phyloP scores from a whole-genome alignment of 2,329 filamentous ascomycete genomes.

The Colletotrichum liaoningense region DNA sequence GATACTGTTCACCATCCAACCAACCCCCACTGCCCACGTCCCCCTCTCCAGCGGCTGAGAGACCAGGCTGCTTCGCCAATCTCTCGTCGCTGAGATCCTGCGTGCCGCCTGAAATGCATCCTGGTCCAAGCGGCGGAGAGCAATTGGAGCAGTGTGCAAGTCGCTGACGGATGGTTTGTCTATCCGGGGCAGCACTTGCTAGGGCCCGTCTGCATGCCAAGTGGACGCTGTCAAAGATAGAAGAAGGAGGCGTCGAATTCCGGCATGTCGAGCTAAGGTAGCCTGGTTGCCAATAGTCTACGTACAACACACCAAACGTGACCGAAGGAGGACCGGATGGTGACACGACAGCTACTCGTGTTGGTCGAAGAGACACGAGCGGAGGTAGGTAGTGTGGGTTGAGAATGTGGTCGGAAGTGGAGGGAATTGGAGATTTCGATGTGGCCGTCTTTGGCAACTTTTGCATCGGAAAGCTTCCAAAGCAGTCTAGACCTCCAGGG shows the following conservation, averaged over 20 bases:
- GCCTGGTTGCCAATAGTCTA: background rate
- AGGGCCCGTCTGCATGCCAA: conserved; percentile 31
- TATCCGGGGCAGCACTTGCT: conserved; percentile 24
- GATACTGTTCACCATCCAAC: conserved; percentile 1
- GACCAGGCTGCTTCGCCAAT: conserved; percentile 29
- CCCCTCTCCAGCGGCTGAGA: conserved; percentile 5
- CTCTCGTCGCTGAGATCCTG: conserved; percentile 31
- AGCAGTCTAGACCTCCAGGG: background rate
- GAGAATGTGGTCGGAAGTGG: background rate
- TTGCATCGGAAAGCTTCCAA: background rate
- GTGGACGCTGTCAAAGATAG: conserved; percentile 12
- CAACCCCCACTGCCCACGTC: background rate
- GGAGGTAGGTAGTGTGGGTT: background rate
- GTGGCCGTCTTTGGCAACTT: background rate
- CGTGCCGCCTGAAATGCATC: background rate
- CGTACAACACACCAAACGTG: conserved; percentile 1
- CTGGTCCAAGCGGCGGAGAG: background rate
- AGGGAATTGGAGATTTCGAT: background rate
- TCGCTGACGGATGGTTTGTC: conserved; percentile 22
- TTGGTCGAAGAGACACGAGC: background rate
- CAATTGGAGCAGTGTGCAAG: conserved; percentile 19
- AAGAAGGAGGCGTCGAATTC: background rate
- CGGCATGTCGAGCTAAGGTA: conserved; percentile 6
- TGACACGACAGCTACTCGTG: conserved; percentile 1
- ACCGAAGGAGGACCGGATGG: background rate